A percentile compares a stretch with the other conserved stretches of the same genome.
Evolutionary conservation across 225 moss, liverwort and hornwort species (phyloP).

Genomic region (Neckera pumila): DNA sequence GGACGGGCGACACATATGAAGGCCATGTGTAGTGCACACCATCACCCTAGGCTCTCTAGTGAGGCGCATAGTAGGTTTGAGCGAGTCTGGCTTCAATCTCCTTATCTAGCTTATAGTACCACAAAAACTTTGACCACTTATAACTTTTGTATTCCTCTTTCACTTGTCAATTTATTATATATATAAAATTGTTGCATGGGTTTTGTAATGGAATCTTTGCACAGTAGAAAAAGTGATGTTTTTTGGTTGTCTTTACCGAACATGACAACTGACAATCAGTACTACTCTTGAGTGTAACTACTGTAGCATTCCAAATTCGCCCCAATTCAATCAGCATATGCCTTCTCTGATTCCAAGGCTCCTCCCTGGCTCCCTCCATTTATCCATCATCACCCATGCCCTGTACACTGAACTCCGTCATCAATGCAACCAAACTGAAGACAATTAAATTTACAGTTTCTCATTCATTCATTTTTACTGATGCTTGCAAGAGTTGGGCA

Average conservation of each 20-base stretch:
- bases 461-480: neutral
- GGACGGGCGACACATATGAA: too few relatives aligned
- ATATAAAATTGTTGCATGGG: neutral
- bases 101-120: too few relatives aligned
- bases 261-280: neutral
- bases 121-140: neutral
- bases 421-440: neutral
- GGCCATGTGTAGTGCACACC: too few relatives aligned
- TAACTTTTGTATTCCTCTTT: neutral
- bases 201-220: neutral
- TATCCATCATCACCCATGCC: neutral
- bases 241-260: too few relatives aligned
- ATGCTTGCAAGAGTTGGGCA: neutral
- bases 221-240: neutral
- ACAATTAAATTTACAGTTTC: neutral
- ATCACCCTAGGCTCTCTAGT: too few relatives aligned
- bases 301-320: neutral
- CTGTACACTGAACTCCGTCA: neutral
- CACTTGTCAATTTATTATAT: neutral
- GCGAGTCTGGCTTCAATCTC: too few relatives aligned
- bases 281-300: neutral
- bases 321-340: neutral
- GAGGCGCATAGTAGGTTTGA: too few relatives aligned
- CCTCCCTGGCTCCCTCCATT: neutral
- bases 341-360: neutral